Percentiles rank a stretch among this genome's conserved stretches.
These are phyloP conservation scores for Aegilops umbellulata DNA, from an alignment of 176 grass and related monocot genomes.

Conservation along the genomic window DNA sequence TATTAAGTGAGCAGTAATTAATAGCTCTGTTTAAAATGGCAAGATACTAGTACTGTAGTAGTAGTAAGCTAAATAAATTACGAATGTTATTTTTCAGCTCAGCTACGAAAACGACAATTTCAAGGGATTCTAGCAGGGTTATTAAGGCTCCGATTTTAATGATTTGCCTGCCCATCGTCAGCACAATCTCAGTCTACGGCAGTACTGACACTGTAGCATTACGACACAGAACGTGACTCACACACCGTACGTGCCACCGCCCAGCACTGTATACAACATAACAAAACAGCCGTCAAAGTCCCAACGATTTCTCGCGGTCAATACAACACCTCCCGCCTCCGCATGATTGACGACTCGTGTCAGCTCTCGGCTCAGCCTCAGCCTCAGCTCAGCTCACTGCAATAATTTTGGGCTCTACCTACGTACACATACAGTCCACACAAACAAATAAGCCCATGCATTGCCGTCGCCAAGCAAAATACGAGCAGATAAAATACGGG, in stretches of 20 bases:
- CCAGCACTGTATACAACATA: neutral
- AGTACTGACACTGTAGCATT: neutral
- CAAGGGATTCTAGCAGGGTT: no score
- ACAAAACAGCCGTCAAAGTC: constrained; percentile 32
- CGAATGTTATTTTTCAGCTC: neutral
- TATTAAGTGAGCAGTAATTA: neutral
- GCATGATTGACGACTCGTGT: neutral
- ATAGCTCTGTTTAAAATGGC: neutral
- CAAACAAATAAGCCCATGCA: neutral
- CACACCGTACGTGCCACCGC: neutral
- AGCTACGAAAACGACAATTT: no score
- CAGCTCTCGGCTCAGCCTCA: neutral
- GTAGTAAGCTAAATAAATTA: no score
- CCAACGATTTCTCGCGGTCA: constrained; percentile 4
- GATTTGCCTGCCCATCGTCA: neutral
- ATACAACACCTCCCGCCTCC: neutral
- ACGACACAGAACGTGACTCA: neutral
- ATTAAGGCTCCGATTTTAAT: neutral
- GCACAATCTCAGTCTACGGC: neutral
- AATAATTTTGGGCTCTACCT: neutral
- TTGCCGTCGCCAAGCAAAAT: neutral
- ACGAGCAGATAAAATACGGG: constrained; percentile 25
- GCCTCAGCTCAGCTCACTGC: neutral
- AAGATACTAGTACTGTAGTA: no score
- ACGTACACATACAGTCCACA: neutral